Conservation (phyloP, 192 early-diverging fungal genomes). For the Coemansia biformis region DNA sequence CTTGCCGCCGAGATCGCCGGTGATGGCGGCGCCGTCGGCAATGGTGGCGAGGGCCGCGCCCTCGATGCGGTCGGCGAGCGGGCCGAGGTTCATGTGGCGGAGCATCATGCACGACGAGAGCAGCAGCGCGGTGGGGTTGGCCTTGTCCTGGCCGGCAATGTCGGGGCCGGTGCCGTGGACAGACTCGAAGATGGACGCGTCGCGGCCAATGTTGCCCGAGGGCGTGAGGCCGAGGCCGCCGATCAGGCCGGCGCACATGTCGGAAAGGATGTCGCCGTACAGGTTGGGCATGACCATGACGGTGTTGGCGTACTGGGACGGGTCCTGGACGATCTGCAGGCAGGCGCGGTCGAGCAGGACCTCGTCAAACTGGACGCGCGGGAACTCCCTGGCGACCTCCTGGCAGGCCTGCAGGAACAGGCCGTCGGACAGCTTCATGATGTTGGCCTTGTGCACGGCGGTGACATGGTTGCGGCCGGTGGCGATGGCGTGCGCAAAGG, state of each 20-base stretch:
- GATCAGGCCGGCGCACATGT: constrained; percentile 96
- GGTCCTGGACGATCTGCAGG: constrained; percentile 92
- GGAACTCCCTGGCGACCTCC: constrained; percentile 88
- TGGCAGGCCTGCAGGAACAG: constrained; percentile 91
- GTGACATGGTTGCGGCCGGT: constrained; percentile 91
- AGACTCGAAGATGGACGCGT: constrained; percentile 96
- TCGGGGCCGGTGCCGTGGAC: constrained; percentile 96
- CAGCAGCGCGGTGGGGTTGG: constrained; percentile 92
- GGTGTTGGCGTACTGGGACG: constrained; percentile 76
- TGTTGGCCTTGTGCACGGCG: constrained; percentile 97
- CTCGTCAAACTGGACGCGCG: constrained; percentile 86
- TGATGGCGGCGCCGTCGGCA: constrained; percentile 83
- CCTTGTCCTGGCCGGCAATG: constrained; percentile 94
- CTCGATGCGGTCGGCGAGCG: constrained; percentile 81
- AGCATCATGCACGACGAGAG: constrained; percentile 98
- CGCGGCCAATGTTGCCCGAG: constrained; percentile 96
- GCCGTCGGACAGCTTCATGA: constrained; percentile 95
- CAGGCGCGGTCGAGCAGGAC: constrained; percentile 92
- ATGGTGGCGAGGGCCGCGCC: constrained; percentile 88
- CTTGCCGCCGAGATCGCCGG: constrained; percentile 86
- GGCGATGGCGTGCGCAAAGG: constrained; percentile 86
- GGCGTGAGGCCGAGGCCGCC: constrained; percentile 97
- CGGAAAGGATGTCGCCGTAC: constrained; percentile 98
- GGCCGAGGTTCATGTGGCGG: constrained; percentile 85
- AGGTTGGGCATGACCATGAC: constrained; percentile 99